Evolutionary conservation across 495 filamentous ascomycete genomes (phyloP), one percentile per base, ranked within the genome.

Genomic region (Aspergillus funiculosus): DNA sequence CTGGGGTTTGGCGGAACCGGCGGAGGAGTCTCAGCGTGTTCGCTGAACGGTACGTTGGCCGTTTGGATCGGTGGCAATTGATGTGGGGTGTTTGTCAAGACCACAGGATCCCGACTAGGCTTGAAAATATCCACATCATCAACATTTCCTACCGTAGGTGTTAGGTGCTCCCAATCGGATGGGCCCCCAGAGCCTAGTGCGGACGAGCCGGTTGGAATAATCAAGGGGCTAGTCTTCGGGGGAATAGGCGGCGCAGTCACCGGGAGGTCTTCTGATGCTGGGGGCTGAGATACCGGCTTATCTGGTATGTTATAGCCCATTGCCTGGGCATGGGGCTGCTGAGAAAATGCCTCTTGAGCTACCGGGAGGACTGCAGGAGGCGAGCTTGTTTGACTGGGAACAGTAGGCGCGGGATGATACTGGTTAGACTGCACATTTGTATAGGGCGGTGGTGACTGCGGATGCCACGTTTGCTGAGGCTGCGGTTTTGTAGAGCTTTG

Each of bases 121-220:
- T 48, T 55, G 26, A 64, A 67, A 40, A 52, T 54, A 8, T 50
- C 44, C n/a, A 48, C 46, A 49, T 68, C 64, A 39, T 71, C 63
- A 30, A 65, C 50, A 14, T 66, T 54, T 20, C 53, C 65, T 5
- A 57, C 55, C 6, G 49, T 53, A n/a, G 61, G 60, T 8, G 61
- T 61, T 48, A 81, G 68, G 52, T 78, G 71, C 42, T 81, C 78
- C 78, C 77, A 80, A 45, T 78, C 78, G n/a, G 77, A 79, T 1
- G 77, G 78, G 1, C 71, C 68, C 5, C 75, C 75, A 41, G 62
- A 55, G 0, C 78, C 77, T 25, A 81, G 50, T 10, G 73, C 73
- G 40, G 76, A 77, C 8, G 67, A 30, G 30, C 51, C 50, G 10
- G 62, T 44, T 5, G 54, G 34, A 9, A 56, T 26, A 15, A 52